Conservation (phyloP, 805 yeast species). For the Priceomyces fermenticarens region DNA sequence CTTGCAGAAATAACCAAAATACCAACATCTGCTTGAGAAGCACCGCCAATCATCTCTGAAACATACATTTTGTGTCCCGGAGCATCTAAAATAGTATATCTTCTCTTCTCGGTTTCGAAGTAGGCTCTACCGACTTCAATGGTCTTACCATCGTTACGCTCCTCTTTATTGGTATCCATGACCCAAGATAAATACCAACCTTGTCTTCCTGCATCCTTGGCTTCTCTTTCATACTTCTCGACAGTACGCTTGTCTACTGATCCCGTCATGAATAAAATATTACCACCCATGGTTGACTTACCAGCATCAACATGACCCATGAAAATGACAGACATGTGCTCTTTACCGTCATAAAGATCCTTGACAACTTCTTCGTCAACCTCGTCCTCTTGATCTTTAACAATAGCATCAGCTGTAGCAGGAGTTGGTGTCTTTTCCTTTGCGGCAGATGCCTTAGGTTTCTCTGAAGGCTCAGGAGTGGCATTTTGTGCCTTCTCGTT, state of each 20-base stretch:
- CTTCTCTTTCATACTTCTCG: conserved; percentile 97
- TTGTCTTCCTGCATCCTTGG: conserved; percentile 98
- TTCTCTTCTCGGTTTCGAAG: conserved; percentile 96
- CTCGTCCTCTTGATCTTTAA: conserved; percentile 72
- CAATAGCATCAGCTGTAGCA: conserved; percentile 47
- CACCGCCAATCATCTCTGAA: conserved; percentile 99
- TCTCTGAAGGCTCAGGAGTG: conserved; percentile 11
- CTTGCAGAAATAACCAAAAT: conserved; percentile 95
- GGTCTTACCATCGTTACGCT: conserved; percentile 98
- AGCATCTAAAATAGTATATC: conserved; percentile 97
- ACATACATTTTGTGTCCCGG: conserved; percentile 99
- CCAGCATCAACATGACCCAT: conserved; percentile 99
- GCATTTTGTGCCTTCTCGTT: conserved; percentile 9
- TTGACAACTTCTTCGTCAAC: conserved; percentile 84
- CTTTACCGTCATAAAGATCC: conserved; percentile 96
- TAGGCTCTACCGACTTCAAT: conserved; percentile 98
- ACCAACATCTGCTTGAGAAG: conserved; percentile 99
- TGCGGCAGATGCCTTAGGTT: conserved; percentile 14
- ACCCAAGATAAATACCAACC: conserved; percentile 99
- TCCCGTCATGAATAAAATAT: conserved; percentile 86
- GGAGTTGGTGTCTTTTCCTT: conserved; percentile 1
- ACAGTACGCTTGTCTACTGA: conserved; percentile 98
- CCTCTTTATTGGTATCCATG: conserved; percentile 99
- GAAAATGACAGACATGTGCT: conserved; percentile 92
- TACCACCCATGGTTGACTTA: conserved; percentile 99